Conservation (phyloP, 495 filamentous ascomycete genomes). For the Penicillium bialowiezense region DNA sequence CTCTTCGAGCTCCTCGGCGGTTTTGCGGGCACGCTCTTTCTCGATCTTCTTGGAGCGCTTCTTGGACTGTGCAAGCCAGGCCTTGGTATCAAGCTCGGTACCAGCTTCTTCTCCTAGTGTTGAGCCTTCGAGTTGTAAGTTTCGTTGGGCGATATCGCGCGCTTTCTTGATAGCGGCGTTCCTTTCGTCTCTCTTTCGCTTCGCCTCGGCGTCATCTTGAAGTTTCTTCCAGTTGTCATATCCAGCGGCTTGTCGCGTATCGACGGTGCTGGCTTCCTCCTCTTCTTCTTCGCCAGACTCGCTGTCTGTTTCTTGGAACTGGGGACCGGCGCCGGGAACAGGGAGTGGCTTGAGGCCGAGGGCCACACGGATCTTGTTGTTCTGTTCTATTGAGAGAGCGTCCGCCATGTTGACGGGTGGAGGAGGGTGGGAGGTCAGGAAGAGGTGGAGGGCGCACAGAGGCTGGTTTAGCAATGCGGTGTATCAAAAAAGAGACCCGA, state of each 20-base stretch:
- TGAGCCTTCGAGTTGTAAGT: slow-evolving; percentile 70
- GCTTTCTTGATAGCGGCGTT: slow-evolving; percentile 81
- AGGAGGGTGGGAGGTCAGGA: neutral
- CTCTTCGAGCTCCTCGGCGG: slow-evolving; percentile 72
- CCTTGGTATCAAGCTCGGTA: slow-evolving; percentile 67
- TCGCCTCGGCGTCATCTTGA: slow-evolving; percentile 60
- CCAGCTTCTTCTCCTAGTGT: slow-evolving; percentile 70
- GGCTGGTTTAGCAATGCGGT: too few relatives aligned
- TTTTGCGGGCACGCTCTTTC: slow-evolving; percentile 66
- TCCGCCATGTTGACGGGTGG: slow-evolving; percentile 60
- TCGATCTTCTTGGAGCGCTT: slow-evolving; percentile 88
- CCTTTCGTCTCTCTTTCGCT: slow-evolving; percentile 72
- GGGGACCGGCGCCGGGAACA: slow-evolving; percentile 58
- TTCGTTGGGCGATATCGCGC: slow-evolving; percentile 74
- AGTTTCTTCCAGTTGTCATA: slow-evolving; percentile 71
- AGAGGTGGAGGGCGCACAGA: too few relatives aligned
- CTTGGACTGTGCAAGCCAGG: slow-evolving; percentile 83
- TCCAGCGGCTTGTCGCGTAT: slow-evolving; percentile 72
- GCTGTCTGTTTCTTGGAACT: slow-evolving; percentile 55
- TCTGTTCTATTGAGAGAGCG: slow-evolving; percentile 84
- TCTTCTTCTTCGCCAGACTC: slow-evolving; percentile 58
- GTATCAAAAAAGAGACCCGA: too few relatives aligned
- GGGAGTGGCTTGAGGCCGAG: slow-evolving; percentile 90
- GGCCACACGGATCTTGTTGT: slow-evolving; percentile 86
- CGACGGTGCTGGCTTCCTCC: slow-evolving; percentile 70